Evolutionary conservation across 306 rosid genomes (phyloP).

Genomic region (Prunus mira): DNA sequence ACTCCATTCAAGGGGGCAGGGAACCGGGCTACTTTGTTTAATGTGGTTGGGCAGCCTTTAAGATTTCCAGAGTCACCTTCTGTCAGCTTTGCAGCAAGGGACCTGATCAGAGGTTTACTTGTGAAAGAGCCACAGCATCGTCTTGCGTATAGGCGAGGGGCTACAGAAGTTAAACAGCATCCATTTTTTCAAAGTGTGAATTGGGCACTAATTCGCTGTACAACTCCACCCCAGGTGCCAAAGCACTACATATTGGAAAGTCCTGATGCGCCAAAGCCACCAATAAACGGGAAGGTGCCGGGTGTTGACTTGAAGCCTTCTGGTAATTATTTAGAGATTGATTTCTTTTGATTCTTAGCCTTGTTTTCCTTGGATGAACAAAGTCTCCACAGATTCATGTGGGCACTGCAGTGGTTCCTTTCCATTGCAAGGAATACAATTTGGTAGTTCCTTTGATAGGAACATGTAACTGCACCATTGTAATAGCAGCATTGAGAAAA

Average conservation of each 20-base stretch:
- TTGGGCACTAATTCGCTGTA: constrained; percentile 98
- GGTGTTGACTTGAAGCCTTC: constrained; percentile 75
- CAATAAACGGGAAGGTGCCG: constrained; percentile 43
- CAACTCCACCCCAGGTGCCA: constrained; percentile 85
- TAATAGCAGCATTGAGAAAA: constrained; percentile 20
- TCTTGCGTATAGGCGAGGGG: constrained; percentile 91
- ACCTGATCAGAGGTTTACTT: constrained; percentile 85
- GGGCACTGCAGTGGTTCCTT: constrained; percentile 43
- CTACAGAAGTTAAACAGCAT: constrained; percentile 87
- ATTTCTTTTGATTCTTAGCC: constrained; percentile 68
- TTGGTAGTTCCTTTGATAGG: constrained; percentile 27
- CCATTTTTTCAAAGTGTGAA: constrained; percentile 90
- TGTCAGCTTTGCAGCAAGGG: constrained; percentile 96
- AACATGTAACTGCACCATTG: constrained; percentile 34
- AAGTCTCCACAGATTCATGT: constrained; percentile 37
- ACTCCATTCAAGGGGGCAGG: constrained; percentile 91
- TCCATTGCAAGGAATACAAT: constrained; percentile 44
- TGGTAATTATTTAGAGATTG: constrained; percentile 93
- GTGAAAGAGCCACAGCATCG: constrained; percentile 98
- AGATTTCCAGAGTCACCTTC: constrained; percentile 84
- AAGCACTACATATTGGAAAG: constrained; percentile 40
- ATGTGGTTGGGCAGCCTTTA: constrained; percentile 91
- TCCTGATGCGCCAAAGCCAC: constrained; percentile 30
- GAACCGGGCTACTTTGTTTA: constrained; percentile 84
- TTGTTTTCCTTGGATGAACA: constrained; percentile 26